These are phyloP conservation scores for Datisca glomerata DNA, from an alignment of 306 rosid species.

Conservation along the genomic window DNA sequence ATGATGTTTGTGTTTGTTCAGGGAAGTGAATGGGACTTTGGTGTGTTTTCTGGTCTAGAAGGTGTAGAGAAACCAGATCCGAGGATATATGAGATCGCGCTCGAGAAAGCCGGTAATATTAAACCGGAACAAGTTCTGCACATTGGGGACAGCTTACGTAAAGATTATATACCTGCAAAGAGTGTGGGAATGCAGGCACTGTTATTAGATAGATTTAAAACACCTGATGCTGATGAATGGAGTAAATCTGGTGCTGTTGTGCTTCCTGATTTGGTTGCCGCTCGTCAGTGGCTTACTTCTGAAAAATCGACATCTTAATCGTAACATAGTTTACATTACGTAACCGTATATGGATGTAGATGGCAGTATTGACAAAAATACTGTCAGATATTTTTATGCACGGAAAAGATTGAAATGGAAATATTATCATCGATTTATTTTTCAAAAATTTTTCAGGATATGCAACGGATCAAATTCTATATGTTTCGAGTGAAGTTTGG, in stretches of 20 bases:
- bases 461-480: no score
- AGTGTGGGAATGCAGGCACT: slow-evolving; percentile 85
- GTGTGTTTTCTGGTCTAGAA: slow-evolving; percentile 86
- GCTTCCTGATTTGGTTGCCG: slow-evolving; percentile 52
- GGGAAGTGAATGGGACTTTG: slow-evolving; percentile 98
- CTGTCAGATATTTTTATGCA: no score
- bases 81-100: slow-evolving; percentile 65
- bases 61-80: slow-evolving; percentile 92
- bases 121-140: slow-evolving; percentile 58
- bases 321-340: no score
- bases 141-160: slow-evolving; percentile 90
- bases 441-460: no score
- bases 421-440: no score
- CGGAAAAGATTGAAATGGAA: no score
- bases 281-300: slow-evolving; percentile 54
- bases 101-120: slow-evolving; percentile 66
- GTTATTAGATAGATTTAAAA: slow-evolving; percentile 77
- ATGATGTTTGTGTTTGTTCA: slow-evolving; percentile 20
- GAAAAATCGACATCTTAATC: slow-evolving; percentile 28
- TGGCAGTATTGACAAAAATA: no score
- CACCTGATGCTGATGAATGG: slow-evolving; percentile 75
- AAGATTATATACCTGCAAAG: slow-evolving; percentile 79
- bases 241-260: slow-evolving; percentile 70
- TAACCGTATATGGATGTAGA: no score
- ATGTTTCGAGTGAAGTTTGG: no score